Conservation (phyloP, 768 basidiomycete genomes). For the Termitomyces sp. region DNA sequence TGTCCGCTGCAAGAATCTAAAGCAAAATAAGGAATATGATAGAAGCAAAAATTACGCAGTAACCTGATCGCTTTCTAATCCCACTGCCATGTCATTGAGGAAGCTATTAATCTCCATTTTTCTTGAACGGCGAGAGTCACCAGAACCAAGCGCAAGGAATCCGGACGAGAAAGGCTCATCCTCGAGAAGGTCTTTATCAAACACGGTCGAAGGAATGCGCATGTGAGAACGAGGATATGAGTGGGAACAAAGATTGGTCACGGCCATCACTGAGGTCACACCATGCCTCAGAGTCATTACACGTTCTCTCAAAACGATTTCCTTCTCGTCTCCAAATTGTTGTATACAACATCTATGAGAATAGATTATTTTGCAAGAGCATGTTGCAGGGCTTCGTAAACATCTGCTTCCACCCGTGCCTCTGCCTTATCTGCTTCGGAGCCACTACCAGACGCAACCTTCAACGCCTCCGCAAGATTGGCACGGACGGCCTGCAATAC, state of each 20-base stretch:
- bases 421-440: conserved; percentile 92
- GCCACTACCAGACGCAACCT: conserved; percentile 74
- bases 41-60: neutral
- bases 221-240: neutral
- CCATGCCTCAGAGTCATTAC: neutral
- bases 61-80: neutral
- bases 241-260: no score
- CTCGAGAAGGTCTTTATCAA: conserved; percentile 18
- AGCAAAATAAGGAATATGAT: neutral
- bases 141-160: conserved; percentile 2
- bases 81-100: conserved; percentile 1
- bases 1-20: conserved; percentile 8
- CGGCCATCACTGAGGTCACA: neutral
- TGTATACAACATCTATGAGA: neutral
- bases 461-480: conserved; percentile 84
- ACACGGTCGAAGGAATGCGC: conserved; percentile 8
- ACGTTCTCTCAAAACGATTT: neutral
- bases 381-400: conserved; percentile 92
- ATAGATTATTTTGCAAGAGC: conserved; percentile 44
- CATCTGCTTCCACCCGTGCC: conserved; percentile 91
- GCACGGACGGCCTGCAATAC: conserved; percentile 72
- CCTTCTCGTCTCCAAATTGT: neutral
- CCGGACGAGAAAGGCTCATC: conserved; percentile 12
- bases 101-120: neutral
- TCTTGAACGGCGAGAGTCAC: neutral